Evolutionary conservation across 371 early-diverging fungal species (phyloP).

Genomic region (Mucor irregularis): DNA sequence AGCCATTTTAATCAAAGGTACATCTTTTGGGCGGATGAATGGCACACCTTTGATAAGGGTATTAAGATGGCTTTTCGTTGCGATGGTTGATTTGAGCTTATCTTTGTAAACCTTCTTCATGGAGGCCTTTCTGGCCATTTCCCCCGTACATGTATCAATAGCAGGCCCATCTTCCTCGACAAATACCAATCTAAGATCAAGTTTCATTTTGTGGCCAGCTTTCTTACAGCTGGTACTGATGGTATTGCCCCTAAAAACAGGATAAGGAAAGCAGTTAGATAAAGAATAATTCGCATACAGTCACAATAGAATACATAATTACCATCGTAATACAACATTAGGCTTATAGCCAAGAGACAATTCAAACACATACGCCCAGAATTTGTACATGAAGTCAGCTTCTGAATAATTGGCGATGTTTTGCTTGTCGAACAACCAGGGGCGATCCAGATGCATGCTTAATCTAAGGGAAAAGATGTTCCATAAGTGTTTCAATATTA

Average conservation of each 20-base stretch:
- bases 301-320: slow-evolving; percentile 13
- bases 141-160: slow-evolving; percentile 14
- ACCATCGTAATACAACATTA: slow-evolving; percentile 15
- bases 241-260: slow-evolving; percentile 15
- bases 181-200: slow-evolving; percentile 13
- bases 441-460: slow-evolving; percentile 14
- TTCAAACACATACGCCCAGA: slow-evolving; percentile 19
- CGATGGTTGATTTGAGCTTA: slow-evolving; percentile 17
- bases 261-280: no score
- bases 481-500: slow-evolving; percentile 5
- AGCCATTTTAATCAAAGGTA: slow-evolving; percentile 17
- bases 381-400: slow-evolving; percentile 10
- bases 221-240: slow-evolving; percentile 14
- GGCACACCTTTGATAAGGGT: slow-evolving; percentile 17
- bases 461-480: slow-evolving; percentile 10
- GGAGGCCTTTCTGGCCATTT: slow-evolving; percentile 16
- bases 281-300: slow-evolving; percentile 14
- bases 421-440: slow-evolving; percentile 16
- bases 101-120: slow-evolving; percentile 17
- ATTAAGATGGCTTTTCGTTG: slow-evolving; percentile 18
- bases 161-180: slow-evolving; percentile 5
- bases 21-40: slow-evolving; percentile 13
- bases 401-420: slow-evolving; percentile 13
- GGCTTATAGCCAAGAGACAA: slow-evolving; percentile 9
- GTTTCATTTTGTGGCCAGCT: slow-evolving; percentile 7